Percentiles rank a stretch among this genome's conserved stretches.
These are phyloP conservation scores for Chaetomidium leptoderma DNA, from an alignment of 495 filamentous ascomycete species.

Conservation along the genomic window DNA sequence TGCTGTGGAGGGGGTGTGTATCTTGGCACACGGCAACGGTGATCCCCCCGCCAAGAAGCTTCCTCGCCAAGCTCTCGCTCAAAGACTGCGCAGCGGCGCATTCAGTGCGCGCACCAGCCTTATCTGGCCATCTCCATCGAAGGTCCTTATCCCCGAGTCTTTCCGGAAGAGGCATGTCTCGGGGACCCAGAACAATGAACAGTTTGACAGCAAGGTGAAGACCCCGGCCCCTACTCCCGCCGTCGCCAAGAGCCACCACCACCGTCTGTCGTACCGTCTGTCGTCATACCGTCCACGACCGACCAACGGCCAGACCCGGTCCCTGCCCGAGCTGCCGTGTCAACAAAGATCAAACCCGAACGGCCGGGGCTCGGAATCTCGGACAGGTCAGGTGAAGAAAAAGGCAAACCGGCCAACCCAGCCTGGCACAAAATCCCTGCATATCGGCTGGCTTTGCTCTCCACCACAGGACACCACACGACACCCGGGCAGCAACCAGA, in stretches of 20 bases:
- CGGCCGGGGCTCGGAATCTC: not conserved
- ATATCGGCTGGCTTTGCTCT: not conserved
- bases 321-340: too few species aligned
- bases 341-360: not conserved
- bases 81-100: slow-evolving; percentile 21
- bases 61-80: not conserved
- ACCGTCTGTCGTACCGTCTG: too few species aligned
- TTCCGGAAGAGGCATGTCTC: not conserved
- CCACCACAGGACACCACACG: not conserved
- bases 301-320: not conserved
- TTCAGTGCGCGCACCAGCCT: slow-evolving; percentile 16
- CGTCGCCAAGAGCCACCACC: not conserved
- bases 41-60: not conserved
- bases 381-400: not conserved
- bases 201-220: not conserved
- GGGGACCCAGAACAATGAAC: not conserved
- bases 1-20: not conserved
- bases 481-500: not conserved
- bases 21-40: slow-evolving; percentile 5
- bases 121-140: not conserved
- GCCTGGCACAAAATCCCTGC: slow-evolving; percentile 9
- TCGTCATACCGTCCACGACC: slow-evolving; percentile 11
- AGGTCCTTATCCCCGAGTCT: not conserved
- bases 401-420: slow-evolving; percentile 5
- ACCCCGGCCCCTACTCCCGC: not conserved